A percentile compares a stretch with the other conserved stretches of the same genome.
Conservation (phyloP, 129 eudicot genomes). For the Centrapalus pauciflorus region DNA sequence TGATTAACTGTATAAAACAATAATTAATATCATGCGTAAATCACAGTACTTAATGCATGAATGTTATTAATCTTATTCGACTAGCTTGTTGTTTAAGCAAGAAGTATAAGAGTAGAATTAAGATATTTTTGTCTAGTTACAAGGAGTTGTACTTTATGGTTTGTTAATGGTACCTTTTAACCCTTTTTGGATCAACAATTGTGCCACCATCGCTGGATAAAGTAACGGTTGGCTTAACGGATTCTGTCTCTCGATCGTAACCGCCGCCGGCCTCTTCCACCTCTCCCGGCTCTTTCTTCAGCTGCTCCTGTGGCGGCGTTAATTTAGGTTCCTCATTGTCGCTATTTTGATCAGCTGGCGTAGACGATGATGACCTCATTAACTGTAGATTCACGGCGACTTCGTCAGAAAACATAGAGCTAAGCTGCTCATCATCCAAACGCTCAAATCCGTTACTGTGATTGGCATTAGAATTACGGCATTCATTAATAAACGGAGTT, state of each 20-base stretch:
- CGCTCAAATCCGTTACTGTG: constrained; percentile 46
- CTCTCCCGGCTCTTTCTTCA: constrained; percentile 64
- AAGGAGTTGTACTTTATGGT: neutral
- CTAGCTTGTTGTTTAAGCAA: constrained; percentile 21
- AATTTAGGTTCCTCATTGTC: constrained; percentile 32
- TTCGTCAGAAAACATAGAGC: constrained; percentile 70
- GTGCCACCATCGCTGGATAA: constrained; percentile 30
- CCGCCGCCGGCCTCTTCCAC: constrained; percentile 39
- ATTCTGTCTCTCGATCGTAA: constrained; percentile 15
- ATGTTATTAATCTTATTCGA: too few relatives aligned
- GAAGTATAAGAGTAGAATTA: neutral
- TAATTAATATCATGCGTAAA: too few relatives aligned
- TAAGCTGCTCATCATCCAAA: constrained; percentile 76
- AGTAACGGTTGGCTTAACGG: neutral
- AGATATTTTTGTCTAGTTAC: neutral
- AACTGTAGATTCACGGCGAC: constrained; percentile 24
- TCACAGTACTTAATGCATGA: too few relatives aligned
- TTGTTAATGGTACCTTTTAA: constrained; percentile 24
- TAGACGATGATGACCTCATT: neutral
- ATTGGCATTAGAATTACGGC: constrained; percentile 3
- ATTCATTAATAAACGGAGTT: constrained; percentile 23
- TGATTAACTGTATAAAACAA: too few relatives aligned
- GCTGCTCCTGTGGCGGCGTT: neutral
- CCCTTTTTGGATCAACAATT: constrained; percentile 37
- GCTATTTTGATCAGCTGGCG: constrained; percentile 54